These are phyloP conservation scores for Penicillium canescens DNA, from an alignment of 495 filamentous ascomycete species.

Conservation along the genomic window DNA sequence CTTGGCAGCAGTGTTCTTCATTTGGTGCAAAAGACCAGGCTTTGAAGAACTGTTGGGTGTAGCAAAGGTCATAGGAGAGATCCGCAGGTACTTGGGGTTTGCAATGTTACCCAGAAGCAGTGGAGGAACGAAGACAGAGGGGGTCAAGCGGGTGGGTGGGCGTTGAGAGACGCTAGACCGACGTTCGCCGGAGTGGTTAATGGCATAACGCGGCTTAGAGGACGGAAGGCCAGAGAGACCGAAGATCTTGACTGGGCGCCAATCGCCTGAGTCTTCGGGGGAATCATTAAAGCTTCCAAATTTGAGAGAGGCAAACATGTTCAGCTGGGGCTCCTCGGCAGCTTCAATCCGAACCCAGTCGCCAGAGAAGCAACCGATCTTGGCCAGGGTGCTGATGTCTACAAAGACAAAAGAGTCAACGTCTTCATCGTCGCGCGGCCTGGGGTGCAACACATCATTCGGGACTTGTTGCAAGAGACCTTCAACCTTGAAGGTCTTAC, in stretches of 20 bases:
- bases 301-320: slow-evolving; percentile 54
- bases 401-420: slow-evolving; percentile 88
- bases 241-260: slow-evolving; percentile 83
- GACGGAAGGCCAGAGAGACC: slow-evolving; percentile 72
- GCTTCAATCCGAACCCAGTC: slow-evolving; percentile 93
- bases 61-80: slow-evolving; percentile 61
- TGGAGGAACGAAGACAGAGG: slow-evolving; percentile 78
- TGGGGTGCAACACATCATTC: slow-evolving; percentile 79
- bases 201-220: slow-evolving; percentile 51
- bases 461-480: slow-evolving; percentile 72
- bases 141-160: slow-evolving; percentile 38
- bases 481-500: slow-evolving; percentile 75
- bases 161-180: slow-evolving; percentile 56
- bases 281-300: slow-evolving; percentile 47
- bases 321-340: slow-evolving; percentile 62
- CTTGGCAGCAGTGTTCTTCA: slow-evolving; percentile 52
- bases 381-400: slow-evolving; percentile 78
- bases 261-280: slow-evolving; percentile 50
- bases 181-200: slow-evolving; percentile 46
- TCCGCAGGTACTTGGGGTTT: slow-evolving; percentile 67
- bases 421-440: slow-evolving; percentile 79
- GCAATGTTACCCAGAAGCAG: slow-evolving; percentile 83
- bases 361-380: slow-evolving; percentile 92
- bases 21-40: slow-evolving; percentile 36
- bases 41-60: slow-evolving; percentile 33